Evolutionary conservation across 1,284 basidiomycete genomes (phyloP).

Genomic region (Cryptococcus neoformans): DNA sequence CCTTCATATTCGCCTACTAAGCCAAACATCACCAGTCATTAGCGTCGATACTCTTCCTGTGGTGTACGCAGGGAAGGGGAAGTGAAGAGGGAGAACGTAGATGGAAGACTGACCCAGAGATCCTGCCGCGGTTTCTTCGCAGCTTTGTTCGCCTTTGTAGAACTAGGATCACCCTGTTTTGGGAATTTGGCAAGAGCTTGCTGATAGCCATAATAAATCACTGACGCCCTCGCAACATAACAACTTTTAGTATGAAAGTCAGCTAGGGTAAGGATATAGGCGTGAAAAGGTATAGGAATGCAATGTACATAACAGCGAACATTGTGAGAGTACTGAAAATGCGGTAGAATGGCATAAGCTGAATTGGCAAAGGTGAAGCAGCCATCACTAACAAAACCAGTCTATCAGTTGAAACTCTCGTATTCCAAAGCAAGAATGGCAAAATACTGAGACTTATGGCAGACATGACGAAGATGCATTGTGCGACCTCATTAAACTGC

Average conservation of each 20-base stretch:
- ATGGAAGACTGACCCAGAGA: constrained; percentile 20
- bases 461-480: constrained; percentile 33
- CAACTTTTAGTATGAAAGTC: constrained; percentile 11
- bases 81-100: no score
- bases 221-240: constrained; percentile 21
- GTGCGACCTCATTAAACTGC: constrained; percentile 30
- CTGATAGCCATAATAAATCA: constrained; percentile 38
- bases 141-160: constrained; percentile 12
- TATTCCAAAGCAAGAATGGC: not conserved
- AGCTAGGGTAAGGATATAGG: not conserved
- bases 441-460: constrained; percentile 25
- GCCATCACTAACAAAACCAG: constrained; percentile 18
- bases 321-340: constrained; percentile 33
- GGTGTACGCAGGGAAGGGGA: no score
- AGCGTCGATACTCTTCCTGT: no score
- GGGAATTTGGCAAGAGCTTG: constrained; percentile 23
- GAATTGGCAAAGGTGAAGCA: constrained; percentile 18
- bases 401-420: no score
- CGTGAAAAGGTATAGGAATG: not conserved
- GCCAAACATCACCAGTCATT: no score
- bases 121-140: constrained; percentile 20
- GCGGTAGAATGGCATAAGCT: constrained; percentile 29
- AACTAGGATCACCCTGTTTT: constrained; percentile 7
- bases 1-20: constrained; percentile 28
- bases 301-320: constrained; percentile 28